phyloP scores from a whole-genome alignment of 1,284 basidiomycete species.

The Cryptococcus maquisensis region DNA sequence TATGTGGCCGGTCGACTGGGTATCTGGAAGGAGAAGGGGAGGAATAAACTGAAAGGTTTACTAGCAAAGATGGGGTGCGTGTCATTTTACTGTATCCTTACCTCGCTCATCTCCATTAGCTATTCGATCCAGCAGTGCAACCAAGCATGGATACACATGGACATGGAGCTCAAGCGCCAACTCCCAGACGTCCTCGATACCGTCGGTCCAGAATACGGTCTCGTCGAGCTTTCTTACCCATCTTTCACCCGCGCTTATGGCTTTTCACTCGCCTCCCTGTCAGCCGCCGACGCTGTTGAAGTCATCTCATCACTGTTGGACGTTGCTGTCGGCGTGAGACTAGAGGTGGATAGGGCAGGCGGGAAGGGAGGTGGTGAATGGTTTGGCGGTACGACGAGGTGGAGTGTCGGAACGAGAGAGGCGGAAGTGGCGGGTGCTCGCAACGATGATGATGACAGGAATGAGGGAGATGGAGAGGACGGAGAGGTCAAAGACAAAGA shows the following conservation, averaged over 20 bases:
- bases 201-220: slow-evolving; percentile 91
- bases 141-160: slow-evolving; percentile 93
- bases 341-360: slow-evolving; percentile 85
- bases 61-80: slow-evolving; percentile 97
- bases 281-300: slow-evolving; percentile 90
- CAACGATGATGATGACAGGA: slow-evolving; percentile 42
- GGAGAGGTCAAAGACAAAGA: slow-evolving; percentile 55
- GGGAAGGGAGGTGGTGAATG: slow-evolving; percentile 80
- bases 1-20: slow-evolving; percentile 94
- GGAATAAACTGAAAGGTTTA: slow-evolving; percentile 81
- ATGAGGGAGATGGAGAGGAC: slow-evolving; percentile 30
- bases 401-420: slow-evolving; percentile 55
- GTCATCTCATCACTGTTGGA: slow-evolving; percentile 82
- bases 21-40: slow-evolving; percentile 91
- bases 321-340: slow-evolving; percentile 78
- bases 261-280: slow-evolving; percentile 77
- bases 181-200: slow-evolving; percentile 77
- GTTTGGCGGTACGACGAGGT: slow-evolving; percentile 72
- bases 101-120: slow-evolving; percentile 48
- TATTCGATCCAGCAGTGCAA: slow-evolving; percentile 91
- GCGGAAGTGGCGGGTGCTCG: slow-evolving; percentile 22
- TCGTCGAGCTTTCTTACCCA: slow-evolving; percentile 89
- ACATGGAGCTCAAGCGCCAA: slow-evolving; percentile 82
- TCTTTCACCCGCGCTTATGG: slow-evolving; percentile 91
- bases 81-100: background rate